Conservation (phyloP, 257 asterid genomes). For the Hygrophila difformis region DNA sequence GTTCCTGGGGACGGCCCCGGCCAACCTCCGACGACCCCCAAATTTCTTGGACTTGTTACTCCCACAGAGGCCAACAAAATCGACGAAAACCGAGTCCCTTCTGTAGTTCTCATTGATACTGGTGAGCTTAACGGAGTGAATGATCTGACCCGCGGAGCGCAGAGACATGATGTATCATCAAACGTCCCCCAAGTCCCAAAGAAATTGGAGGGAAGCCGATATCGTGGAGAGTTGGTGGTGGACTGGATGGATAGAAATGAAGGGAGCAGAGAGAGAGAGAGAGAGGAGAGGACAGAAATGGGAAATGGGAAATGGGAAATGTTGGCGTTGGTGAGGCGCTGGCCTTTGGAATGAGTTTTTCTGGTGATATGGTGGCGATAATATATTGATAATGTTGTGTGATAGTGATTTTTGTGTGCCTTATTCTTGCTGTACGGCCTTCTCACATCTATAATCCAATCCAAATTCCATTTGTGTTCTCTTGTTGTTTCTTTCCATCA, state of each 20-base stretch:
- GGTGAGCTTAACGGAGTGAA: constrained; percentile 45
- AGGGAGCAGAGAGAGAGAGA: constrained; percentile 40
- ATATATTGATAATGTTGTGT: too few species aligned
- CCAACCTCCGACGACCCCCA: constrained; percentile 26
- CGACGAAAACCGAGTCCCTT: constrained; percentile 36
- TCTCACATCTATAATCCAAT: too few species aligned
- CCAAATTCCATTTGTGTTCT: too few species aligned
- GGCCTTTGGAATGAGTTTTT: too few species aligned
- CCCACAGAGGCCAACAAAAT: constrained; percentile 40
- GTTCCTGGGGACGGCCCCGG: constrained; percentile 24
- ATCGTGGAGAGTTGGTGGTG: too few species aligned
- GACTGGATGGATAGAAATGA: constrained; percentile 9
- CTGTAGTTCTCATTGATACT: constrained; percentile 15
- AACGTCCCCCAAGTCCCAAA: not conserved
- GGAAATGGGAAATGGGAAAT: constrained; percentile 26
- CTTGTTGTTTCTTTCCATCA: too few species aligned
- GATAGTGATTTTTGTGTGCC: too few species aligned
- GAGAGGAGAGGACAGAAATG: constrained; percentile 38
- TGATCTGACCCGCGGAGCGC: constrained; percentile 41
- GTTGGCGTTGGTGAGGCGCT: constrained; percentile 16
- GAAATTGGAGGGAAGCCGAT: too few species aligned
- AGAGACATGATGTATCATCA: constrained; percentile 38
- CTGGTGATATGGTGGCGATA: too few species aligned
- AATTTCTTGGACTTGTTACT: constrained; percentile 26
- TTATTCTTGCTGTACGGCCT: not conserved